Conservation (phyloP, 768 basidiomycete genomes). For the Podaxis carcinomalis region DNA sequence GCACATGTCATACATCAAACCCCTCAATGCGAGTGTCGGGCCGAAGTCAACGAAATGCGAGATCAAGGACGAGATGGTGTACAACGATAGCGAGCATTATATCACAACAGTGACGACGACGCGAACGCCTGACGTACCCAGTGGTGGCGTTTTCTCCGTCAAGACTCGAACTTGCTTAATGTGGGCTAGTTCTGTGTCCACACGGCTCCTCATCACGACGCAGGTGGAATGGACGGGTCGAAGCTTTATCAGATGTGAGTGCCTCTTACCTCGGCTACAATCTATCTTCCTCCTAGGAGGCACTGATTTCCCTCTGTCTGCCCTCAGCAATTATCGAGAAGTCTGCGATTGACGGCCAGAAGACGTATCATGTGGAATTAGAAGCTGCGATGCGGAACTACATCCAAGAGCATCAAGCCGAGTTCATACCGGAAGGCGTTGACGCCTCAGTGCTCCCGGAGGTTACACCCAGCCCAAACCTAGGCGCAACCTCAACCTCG, state of each 20-base stretch:
- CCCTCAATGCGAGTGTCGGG: conserved; percentile 80
- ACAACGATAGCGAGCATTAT: conserved; percentile 81
- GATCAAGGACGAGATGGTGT: conserved; percentile 78
- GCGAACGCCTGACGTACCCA: conserved; percentile 90
- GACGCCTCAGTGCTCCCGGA: conserved; percentile 45
- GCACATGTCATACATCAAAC: conserved; percentile 97
- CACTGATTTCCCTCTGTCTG: neutral
- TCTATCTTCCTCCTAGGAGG: neutral
- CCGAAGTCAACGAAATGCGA: conserved; percentile 97
- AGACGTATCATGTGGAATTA: conserved; percentile 76
- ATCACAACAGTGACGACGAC: conserved; percentile 86
- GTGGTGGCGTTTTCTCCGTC: conserved; percentile 87
- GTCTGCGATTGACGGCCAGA: conserved; percentile 90
- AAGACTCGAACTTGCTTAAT: conserved; percentile 94
- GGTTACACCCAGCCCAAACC: conserved; percentile 11
- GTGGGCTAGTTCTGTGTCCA: conserved; percentile 82
- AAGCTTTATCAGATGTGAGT: conserved; percentile 89
- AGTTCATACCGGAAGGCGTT: conserved; percentile 84
- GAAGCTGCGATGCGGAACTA: conserved; percentile 84
- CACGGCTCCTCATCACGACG: conserved; percentile 81
- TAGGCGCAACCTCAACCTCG: conserved; percentile 7
- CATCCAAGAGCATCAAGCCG: conserved; percentile 83
- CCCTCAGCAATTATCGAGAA: conserved; percentile 84
- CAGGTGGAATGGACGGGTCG: conserved; percentile 95
- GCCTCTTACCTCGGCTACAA: neutral